A percentile compares a stretch with the other conserved stretches of the same genome.
Conservation (phyloP, 1,284 basidiomycete species). For the Inonotus hispidus region DNA sequence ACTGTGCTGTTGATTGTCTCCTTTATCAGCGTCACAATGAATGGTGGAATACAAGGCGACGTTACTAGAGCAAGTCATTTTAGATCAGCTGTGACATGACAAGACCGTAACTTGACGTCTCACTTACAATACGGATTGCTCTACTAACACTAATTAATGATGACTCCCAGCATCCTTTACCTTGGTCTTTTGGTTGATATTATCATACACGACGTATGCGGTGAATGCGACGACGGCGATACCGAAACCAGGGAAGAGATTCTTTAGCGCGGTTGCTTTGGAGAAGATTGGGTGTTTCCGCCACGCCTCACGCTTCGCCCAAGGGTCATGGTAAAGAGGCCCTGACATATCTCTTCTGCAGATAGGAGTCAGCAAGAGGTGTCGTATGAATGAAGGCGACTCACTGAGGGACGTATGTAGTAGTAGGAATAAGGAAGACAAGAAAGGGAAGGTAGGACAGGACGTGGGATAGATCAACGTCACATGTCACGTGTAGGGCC, state of each 20-base stretch:
- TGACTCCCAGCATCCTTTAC: conserved; percentile 6
- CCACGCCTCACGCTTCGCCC: conserved; percentile 94
- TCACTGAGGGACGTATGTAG: not conserved
- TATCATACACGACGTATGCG: conserved; percentile 84
- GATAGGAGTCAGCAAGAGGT: not conserved
- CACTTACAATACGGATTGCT: not conserved
- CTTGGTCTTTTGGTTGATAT: conserved; percentile 35
- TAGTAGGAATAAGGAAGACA: not conserved
- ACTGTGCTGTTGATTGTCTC: not conserved
- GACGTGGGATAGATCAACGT: not conserved
- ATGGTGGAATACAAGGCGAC: not conserved
- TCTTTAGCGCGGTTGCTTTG: conserved; percentile 79
- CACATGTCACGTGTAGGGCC: conserved; percentile 46
- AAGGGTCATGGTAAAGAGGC: conserved; percentile 85
- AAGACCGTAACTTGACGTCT: not conserved
- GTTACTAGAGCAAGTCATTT: not conserved
- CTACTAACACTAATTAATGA: conserved; percentile 13
- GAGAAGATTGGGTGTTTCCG: conserved; percentile 84
- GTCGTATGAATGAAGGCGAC: not conserved
- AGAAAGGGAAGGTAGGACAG: not conserved
- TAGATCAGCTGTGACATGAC: not conserved
- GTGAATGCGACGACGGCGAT: conserved; percentile 88
- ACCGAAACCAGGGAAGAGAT: conserved; percentile 89
- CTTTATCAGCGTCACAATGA: not conserved
- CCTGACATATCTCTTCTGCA: conserved; percentile 39